Base-by-base conservation (phyloP, 257 asterid species). In the Nicotiana sylvestris region DNA sequence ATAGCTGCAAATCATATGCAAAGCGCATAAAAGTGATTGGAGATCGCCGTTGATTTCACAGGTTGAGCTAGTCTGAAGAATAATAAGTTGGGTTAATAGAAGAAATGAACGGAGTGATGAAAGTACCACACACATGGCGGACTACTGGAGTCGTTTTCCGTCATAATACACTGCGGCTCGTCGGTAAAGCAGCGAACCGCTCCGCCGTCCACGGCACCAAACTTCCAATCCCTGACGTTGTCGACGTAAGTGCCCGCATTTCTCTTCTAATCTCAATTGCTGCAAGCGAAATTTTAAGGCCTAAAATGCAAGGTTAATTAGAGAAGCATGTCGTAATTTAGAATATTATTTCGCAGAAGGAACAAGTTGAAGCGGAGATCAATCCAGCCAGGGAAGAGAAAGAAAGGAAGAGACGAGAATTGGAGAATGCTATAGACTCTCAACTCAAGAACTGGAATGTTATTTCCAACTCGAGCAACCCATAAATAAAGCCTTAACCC, bases 181-280 rank as follows among this genome's bases (percentile, higher is more conserved):
- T 83, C 15, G 85, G 78, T 58, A 93, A 91, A 85, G 90, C 93
- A 39, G 76, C 90, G 55, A 88, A 85, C 77, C 92, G 93, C 17
- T 91, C 93, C 46, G 91, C 93, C 76, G 96, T 91, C 70, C 96
- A 91, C 39, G 94, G 97, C 43, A 68, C 90, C 46, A 93, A 89
- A 89, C 91, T 86, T 55, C 97, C 94, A 5, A 39, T 82, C 64
- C 89, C 91, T 15, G 90, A 85, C 30, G 35, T 66, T 67, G 77
- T 89, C 29, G 89, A 86, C 27, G 95, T 91, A 61, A 83, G 67
- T 58, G 30, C 17, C 58, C 43, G 6, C 57, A 9, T 9, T 25
- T 35, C 3, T 17, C 25, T 29, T 10, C 4, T 18, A 9, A 33
- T 65, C 49, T 29, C 61, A 29, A 56, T 39, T 13, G 10, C 16